These are phyloP conservation scores for Herpetomonas tarakana DNA, from an alignment of 208 protist species.

Conservation along the genomic window DNA sequence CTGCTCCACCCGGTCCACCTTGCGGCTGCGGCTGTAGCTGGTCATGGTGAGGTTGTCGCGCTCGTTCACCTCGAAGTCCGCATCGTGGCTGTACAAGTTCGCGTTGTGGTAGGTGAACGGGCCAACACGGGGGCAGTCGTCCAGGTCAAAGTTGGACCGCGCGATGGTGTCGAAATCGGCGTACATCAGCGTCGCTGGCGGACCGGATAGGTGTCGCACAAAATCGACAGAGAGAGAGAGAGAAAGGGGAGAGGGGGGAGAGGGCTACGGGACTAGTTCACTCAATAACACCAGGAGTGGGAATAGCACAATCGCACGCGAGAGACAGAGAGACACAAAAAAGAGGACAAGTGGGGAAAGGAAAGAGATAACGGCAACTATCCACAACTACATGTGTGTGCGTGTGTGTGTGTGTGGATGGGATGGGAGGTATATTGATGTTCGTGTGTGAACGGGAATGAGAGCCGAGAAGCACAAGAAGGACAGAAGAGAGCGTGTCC, in stretches of 20 bases:
- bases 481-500: slow-evolving; percentile 1
- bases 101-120: slow-evolving; percentile 85
- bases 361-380: slow-evolving; percentile 12
- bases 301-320: background rate
- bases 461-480: background rate
- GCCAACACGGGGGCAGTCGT: slow-evolving; percentile 72
- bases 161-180: slow-evolving; percentile 66
- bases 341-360: slow-evolving; percentile 12
- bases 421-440: too few species aligned
- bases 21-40: slow-evolving; percentile 15
- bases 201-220: slow-evolving; percentile 10
- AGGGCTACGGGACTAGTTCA: background rate
- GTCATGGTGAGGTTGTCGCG: slow-evolving; percentile 13
- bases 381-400: too few species aligned
- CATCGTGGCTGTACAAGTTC: slow-evolving; percentile 21
- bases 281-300: background rate
- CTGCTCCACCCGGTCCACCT: background rate
- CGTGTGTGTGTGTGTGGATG: too few species aligned
- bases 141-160: slow-evolving; percentile 70
- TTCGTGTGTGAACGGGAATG: slow-evolving; percentile 1
- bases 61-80: slow-evolving; percentile 8
- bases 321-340: slow-evolving; percentile 13
- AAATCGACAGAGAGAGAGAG: background rate
- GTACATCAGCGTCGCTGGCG: slow-evolving; percentile 35
- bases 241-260: slow-evolving; percentile 4